phyloP scores from a whole-genome alignment of 2,329 filamentous ascomycete genomes.

The Penicillium sp. region DNA sequence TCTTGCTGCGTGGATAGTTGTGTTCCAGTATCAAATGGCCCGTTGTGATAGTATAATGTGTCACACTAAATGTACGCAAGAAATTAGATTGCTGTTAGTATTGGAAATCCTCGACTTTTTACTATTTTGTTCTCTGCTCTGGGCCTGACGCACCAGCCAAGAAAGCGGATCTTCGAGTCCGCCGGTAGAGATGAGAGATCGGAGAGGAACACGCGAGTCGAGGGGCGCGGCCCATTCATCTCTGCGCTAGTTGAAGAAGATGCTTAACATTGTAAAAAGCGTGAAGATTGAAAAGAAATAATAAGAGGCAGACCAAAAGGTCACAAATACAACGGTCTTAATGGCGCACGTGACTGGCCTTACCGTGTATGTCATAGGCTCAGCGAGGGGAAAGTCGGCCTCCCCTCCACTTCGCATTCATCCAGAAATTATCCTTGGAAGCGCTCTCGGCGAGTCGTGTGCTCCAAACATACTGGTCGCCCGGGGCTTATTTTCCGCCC shows the following conservation, averaged over 20 bases:
- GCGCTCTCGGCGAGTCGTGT: background rate
- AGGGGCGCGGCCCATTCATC: conserved; percentile 60
- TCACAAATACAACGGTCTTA: background rate
- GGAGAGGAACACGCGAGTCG: conserved; percentile 63
- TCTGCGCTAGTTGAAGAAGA: conserved; percentile 2
- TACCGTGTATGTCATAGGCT: conserved; percentile 39
- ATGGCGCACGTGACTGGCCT: conserved; percentile 34
- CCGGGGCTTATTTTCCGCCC: background rate
- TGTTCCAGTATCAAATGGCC: conserved; percentile 69
- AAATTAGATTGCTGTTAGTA: background rate
- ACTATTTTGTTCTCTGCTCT: background rate
- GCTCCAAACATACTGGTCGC: background rate
- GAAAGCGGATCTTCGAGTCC: conserved; percentile 80
- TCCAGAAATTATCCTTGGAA: conserved; percentile 6
- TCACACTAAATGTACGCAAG: conserved; percentile 50
- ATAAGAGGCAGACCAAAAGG: background rate
- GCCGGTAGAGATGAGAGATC: conserved; percentile 52
- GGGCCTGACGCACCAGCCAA: conserved; percentile 71
- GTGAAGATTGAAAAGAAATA: conserved; percentile 2
- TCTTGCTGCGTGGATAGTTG: conserved; percentile 49
- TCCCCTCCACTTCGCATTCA: conserved; percentile 23
- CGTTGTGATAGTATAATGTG: conserved; percentile 54
- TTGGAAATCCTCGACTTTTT: background rate
- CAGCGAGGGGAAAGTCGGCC: conserved; percentile 31
- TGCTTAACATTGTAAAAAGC: conserved; percentile 2